Percentiles rank a stretch among this genome's conserved stretches.
Conservation (phyloP, 2,329 filamentous ascomycete species). For the Alternaria longipes region DNA sequence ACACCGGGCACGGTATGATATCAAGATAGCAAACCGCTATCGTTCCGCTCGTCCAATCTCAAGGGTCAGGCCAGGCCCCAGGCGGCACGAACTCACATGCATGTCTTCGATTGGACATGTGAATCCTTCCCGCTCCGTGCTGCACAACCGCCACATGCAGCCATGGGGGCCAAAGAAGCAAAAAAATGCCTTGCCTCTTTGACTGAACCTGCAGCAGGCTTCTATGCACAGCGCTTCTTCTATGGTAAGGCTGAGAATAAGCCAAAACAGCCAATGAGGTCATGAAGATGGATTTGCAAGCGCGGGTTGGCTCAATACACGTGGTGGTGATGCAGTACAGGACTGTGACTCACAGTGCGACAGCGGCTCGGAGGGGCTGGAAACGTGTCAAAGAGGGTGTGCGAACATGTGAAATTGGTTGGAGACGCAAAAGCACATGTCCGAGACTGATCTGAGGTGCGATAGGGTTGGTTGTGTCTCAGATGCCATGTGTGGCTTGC, state of each 20-base stretch:
- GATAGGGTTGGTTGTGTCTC: slow-evolving; percentile 32
- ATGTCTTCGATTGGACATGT: slow-evolving; percentile 8
- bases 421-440: slow-evolving; percentile 18
- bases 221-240: slow-evolving; percentile 18
- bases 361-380: slow-evolving; percentile 6
- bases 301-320: slow-evolving; percentile 17
- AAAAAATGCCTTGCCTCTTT: slow-evolving; percentile 10
- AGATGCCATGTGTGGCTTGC: slow-evolving; percentile 38
- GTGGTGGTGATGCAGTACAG: slow-evolving; percentile 10
- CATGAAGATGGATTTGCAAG: slow-evolving; percentile 14
- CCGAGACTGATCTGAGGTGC: slow-evolving; percentile 27
- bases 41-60: slow-evolving; percentile 4
- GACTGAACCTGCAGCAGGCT: slow-evolving; percentile 10
- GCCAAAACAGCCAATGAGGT: slow-evolving; percentile 15
- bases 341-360: slow-evolving; percentile 24
- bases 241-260: slow-evolving; percentile 21
- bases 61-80: slow-evolving; percentile 2
- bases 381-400: slow-evolving; percentile 19
- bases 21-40: slow-evolving; percentile 9
- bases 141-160: slow-evolving; percentile 10
- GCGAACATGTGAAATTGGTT: slow-evolving; percentile 17
- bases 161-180: slow-evolving; percentile 9
- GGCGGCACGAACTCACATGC: slow-evolving; percentile 4
- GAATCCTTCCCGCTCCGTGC: slow-evolving; percentile 11
- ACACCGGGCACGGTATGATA: not conserved